phyloP scores from a whole-genome alignment of 2,329 filamentous ascomycete species.

The Blastomyces parvus region DNA sequence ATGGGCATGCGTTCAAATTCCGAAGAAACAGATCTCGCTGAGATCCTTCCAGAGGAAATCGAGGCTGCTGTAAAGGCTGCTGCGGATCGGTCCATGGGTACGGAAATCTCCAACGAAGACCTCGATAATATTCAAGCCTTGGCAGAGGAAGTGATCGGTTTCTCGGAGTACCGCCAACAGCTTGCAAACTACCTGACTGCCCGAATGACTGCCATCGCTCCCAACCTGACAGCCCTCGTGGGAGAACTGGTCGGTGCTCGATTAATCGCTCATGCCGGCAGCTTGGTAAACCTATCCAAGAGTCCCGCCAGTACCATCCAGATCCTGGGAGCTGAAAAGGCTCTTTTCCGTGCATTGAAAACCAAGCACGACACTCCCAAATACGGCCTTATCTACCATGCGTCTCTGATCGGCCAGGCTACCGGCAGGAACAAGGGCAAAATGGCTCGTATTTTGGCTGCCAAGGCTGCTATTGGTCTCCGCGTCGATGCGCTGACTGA shows the following conservation, averaged over 20 bases:
- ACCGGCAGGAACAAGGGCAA: conserved; percentile 99
- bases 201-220: conserved; percentile 93
- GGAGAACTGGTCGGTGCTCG: conserved; percentile 90
- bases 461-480: conserved; percentile 85
- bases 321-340: conserved; percentile 97
- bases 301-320: conserved; percentile 91
- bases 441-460: conserved; percentile 90
- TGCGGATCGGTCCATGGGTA: conserved; percentile 96
- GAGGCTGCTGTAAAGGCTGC: conserved; percentile 85
- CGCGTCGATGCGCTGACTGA: conserved; percentile 84
- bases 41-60: conserved; percentile 91
- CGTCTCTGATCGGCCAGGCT: conserved; percentile 88
- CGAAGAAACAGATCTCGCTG: conserved; percentile 65
- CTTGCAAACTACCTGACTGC: conserved; percentile 81
- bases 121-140: conserved; percentile 84
- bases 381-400: conserved; percentile 91
- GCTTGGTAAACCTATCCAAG: conserved; percentile 90
- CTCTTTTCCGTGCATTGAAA: conserved; percentile 94
- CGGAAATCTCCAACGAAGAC: conserved; percentile 88
- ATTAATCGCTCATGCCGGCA: conserved; percentile 89
- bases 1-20: conserved; percentile 84
- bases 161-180: conserved; percentile 81
- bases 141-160: conserved; percentile 85
- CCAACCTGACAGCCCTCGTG: conserved; percentile 86
- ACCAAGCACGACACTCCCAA: conserved; percentile 99